Evolutionary conservation across 352 stramenopile genomes (phyloP).

Genomic region (Pythium phragmiticola): DNA sequence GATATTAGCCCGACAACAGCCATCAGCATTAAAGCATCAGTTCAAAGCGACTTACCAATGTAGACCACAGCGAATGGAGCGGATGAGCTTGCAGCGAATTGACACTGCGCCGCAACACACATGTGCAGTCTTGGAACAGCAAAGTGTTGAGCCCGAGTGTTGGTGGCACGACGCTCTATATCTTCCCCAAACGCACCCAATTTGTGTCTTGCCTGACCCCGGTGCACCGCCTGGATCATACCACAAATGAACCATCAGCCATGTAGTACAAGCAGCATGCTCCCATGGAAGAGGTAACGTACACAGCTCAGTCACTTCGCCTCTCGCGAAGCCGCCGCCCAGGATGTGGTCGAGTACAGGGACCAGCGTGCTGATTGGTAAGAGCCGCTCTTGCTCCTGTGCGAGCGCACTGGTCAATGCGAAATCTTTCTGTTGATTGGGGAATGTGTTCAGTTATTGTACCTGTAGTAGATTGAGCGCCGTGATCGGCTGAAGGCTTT

Average conservation of each 20-base stretch:
- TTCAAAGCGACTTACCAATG: slow-evolving; percentile 43
- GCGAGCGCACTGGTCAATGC: no score
- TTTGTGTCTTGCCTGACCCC: slow-evolving; percentile 75
- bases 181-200: slow-evolving; percentile 37
- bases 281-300: slow-evolving; percentile 8
- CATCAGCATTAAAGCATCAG: not conserved
- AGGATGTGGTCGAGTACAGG: slow-evolving; percentile 54
- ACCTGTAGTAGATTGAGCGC: slow-evolving; percentile 23
- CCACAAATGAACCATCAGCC: not conserved
- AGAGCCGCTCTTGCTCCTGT: slow-evolving; percentile 15
- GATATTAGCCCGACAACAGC: not conserved
- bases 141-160: not conserved
- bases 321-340: slow-evolving; percentile 57
- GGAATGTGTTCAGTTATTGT: not conserved
- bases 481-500: not conserved
- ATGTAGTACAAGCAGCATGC: not conserved
- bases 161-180: not conserved
- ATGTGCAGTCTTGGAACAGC: slow-evolving; percentile 52
- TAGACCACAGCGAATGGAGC: slow-evolving; percentile 39
- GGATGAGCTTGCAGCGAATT: slow-evolving; percentile 11
- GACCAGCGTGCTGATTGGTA: slow-evolving; percentile 41
- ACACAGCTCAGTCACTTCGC: slow-evolving; percentile 85
- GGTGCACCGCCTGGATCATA: slow-evolving; percentile 48
- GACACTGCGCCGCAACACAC: slow-evolving; percentile 59
- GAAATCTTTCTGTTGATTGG: no score